Conservation (phyloP, 164 flowering plant genomes). For the Vitis rupestris region DNA sequence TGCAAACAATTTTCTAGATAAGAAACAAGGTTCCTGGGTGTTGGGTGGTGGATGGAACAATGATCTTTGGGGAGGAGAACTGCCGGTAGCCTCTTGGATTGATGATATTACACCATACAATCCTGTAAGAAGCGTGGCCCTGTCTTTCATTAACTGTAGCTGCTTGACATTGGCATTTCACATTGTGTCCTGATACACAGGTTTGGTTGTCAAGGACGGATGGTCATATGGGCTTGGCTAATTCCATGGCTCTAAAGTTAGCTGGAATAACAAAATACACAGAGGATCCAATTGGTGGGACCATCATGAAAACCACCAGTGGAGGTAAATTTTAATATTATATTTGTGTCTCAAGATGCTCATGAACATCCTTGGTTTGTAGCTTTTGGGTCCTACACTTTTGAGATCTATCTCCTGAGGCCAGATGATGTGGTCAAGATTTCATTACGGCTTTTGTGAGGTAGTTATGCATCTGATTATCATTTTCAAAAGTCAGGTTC, state of each 20-base stretch:
- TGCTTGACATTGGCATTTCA: not conserved
- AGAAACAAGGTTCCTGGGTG: slow-evolving; percentile 66
- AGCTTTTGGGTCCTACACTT: no score
- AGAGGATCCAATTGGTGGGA: slow-evolving; percentile 81
- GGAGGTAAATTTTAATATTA: slow-evolving; percentile 54
- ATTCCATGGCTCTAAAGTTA: slow-evolving; percentile 62
- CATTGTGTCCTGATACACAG: slow-evolving; percentile 30
- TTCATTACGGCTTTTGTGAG: no score
- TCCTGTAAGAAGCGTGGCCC: slow-evolving; percentile 56
- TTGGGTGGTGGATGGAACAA: slow-evolving; percentile 99
- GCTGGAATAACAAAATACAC: slow-evolving; percentile 65
- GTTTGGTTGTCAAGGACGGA: slow-evolving; percentile 90
- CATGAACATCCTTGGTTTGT: not conserved
- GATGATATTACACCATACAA: slow-evolving; percentile 77
- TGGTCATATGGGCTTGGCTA: slow-evolving; percentile 98
- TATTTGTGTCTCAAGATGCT: not conserved
- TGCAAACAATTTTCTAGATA: slow-evolving; percentile 32
- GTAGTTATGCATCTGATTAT: no score
- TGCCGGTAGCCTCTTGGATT: slow-evolving; percentile 82
- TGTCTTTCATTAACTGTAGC: not conserved
- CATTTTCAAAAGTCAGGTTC: no score
- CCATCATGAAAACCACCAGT: slow-evolving; percentile 44
- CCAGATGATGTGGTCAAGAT: no score
- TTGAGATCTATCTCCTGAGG: no score
- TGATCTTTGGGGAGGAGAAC: slow-evolving; percentile 89